Conservation (phyloP, 1,139 yeast genomes). For the Candida tetrigidarum region DNA sequence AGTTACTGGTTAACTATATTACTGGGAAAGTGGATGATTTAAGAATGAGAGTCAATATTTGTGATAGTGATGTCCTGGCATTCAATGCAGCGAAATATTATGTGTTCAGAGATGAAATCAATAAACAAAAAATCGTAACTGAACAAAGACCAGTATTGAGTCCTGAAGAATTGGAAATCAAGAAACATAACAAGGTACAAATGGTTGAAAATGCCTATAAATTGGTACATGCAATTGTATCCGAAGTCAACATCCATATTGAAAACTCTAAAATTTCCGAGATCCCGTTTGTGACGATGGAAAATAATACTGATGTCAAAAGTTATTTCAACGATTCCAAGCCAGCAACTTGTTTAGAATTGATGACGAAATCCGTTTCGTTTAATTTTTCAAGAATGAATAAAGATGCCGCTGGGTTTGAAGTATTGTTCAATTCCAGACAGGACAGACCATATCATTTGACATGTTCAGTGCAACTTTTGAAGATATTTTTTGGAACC, state of each 20-base stretch:
- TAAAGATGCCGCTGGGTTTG: conserved; percentile 59
- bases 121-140: conserved; percentile 4
- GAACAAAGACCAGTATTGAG: neutral
- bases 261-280: conserved; percentile 36
- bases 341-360: conserved; percentile 34
- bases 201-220: conserved; percentile 16
- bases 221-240: conserved; percentile 14
- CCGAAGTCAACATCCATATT: conserved; percentile 31
- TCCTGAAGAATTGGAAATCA: conserved; percentile 5
- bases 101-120: conserved; percentile 10
- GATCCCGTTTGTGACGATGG: conserved; percentile 40
- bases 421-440: conserved; percentile 51
- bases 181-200: conserved; percentile 9
- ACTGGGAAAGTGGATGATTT: conserved; percentile 23
- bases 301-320: conserved; percentile 27
- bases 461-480: conserved; percentile 47
- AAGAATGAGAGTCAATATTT: conserved; percentile 13
- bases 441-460: conserved; percentile 58
- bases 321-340: conserved; percentile 27
- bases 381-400: conserved; percentile 37
- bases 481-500: conserved; percentile 35
- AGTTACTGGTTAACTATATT: conserved; percentile 23
- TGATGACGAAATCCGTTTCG: conserved; percentile 34
- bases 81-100: conserved; percentile 25
- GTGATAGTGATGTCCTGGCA: conserved; percentile 23